Conservation (phyloP, 2,329 filamentous ascomycete genomes). For the Trichoderma brevicompactum region DNA sequence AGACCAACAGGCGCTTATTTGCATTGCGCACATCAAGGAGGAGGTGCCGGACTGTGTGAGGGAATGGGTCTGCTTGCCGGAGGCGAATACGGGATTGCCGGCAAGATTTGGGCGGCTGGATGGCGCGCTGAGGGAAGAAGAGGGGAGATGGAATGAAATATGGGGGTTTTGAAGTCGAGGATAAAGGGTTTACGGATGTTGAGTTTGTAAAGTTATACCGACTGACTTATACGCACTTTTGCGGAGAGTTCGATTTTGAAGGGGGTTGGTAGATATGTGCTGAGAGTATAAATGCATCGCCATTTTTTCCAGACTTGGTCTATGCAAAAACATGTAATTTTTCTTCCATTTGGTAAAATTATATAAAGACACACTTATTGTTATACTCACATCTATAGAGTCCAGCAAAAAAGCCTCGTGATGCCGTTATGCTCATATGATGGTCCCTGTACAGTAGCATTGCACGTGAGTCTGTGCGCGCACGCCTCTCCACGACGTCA, state of each 20-base stretch:
- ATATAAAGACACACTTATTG: too few species aligned
- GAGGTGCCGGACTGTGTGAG: constrained; percentile 85
- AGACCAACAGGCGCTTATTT: constrained; percentile 79
- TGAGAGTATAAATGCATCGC: too few species aligned
- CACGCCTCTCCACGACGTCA: constrained; percentile 15
- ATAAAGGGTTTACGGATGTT: too few species aligned
- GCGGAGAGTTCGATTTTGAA: too few species aligned
- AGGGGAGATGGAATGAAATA: constrained; percentile 66
- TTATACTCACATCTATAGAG: neutral
- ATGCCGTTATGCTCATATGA: neutral
- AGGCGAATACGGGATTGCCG: constrained; percentile 64
- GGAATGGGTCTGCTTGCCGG: constrained; percentile 85
- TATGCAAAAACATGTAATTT: neutral
- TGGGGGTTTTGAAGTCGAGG: constrained; percentile 53
- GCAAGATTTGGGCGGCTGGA: constrained; percentile 68
- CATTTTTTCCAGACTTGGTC: too few species aligned
- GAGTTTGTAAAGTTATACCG: too few species aligned
- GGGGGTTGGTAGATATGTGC: too few species aligned
- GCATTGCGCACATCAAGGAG: constrained; percentile 87
- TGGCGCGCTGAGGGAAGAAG: constrained; percentile 62
- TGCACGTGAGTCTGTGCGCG: constrained; percentile 13
- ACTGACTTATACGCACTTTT: too few species aligned
- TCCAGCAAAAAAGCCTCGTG: neutral
- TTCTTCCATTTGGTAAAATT: neutral
- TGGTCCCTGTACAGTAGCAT: neutral